Percentiles rank a stretch among this genome's conserved stretches.
Conservation (phyloP, 2,329 filamentous ascomycete species). For the Curvularia spicifera region DNA sequence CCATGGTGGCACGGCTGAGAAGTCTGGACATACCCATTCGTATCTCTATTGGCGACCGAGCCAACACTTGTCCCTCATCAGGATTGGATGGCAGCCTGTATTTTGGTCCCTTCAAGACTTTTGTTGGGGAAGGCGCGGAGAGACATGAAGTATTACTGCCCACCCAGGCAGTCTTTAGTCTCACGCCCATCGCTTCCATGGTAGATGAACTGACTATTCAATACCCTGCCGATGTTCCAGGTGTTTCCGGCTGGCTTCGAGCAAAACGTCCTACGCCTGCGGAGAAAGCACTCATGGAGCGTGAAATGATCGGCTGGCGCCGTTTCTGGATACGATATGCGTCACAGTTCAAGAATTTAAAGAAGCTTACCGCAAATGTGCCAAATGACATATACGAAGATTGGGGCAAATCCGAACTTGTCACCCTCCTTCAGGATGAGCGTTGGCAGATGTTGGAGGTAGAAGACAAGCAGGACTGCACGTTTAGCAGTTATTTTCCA, state of each 20-base stretch:
- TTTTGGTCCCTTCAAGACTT: slow-evolving; percentile 46
- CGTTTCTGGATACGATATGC: slow-evolving; percentile 48
- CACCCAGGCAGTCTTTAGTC: slow-evolving; percentile 44
- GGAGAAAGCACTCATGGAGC: slow-evolving; percentile 37
- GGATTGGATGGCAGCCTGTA: slow-evolving; percentile 44
- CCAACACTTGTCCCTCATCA: slow-evolving; percentile 32
- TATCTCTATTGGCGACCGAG: slow-evolving; percentile 44
- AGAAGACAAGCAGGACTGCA: slow-evolving; percentile 28
- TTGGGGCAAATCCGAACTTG: slow-evolving; percentile 37
- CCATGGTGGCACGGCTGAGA: slow-evolving; percentile 39
- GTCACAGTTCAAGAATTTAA: slow-evolving; percentile 43
- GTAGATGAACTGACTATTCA: slow-evolving; percentile 48
- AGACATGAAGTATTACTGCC: slow-evolving; percentile 38
- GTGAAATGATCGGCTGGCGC: slow-evolving; percentile 46
- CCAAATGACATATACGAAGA: slow-evolving; percentile 44
- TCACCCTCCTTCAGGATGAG: slow-evolving; percentile 29
- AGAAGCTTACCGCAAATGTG: slow-evolving; percentile 43
- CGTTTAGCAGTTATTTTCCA: slow-evolving; percentile 29
- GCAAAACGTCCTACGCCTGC: slow-evolving; percentile 31
- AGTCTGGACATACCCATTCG: slow-evolving; percentile 43
- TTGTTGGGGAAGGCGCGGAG: slow-evolving; percentile 34
- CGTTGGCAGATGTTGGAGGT: slow-evolving; percentile 45
- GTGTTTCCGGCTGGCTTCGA: slow-evolving; percentile 38
- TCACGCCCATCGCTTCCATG: slow-evolving; percentile 42
- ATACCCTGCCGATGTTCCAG: slow-evolving; percentile 43